Evolutionary conservation across 495 filamentous ascomycete species (phyloP), one percentile per base, ranked within the genome.

Genomic region (Penicillium malachiteum): DNA sequence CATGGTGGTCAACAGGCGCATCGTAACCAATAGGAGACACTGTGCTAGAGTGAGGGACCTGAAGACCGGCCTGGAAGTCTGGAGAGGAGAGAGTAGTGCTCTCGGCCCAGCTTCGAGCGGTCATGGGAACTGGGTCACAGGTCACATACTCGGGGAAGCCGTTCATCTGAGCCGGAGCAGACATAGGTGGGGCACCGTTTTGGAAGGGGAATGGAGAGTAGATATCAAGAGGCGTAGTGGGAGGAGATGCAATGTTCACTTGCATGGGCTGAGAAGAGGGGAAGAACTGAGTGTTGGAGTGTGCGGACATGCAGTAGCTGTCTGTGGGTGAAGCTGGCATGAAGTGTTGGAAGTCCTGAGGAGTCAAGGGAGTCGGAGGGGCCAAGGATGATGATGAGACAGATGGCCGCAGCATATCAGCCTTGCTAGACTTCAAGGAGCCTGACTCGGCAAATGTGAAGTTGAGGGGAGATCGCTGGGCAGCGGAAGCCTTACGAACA

Each of bases 381-480:
- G 74, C 76, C 47, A 78, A 45, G 11, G 60, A 71, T n/a, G 61
- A 58, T 1, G 70, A 65, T 6, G 76, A 73, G 40, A 72, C 64
- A n/a, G 74, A 70, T 3, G 73, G 68, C 39, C 71, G 71, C 32
- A 76, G 56, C 68, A 71, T 71, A 34, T 77, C 72, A 7, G 72
- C 67, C 57, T 77, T 77, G 42, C 64, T 60, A n/a, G 69, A 51
- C 52, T 64, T 71, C 63, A 77, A 56, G 16, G 71, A 67, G 16
- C 71, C 74, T 7, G 77, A 71, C 41, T 79, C 77, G 18, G 76
- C 66, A 57, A 81, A 77, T 1, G 73, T 77, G 49, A 77, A 72
- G 48, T 78, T 78, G n/a, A 82, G 66, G 21, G 81, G 81, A 17
- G 81, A 84, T 18, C 78, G 72, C 54, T 81, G 81, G 34, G 73